Conservation (phyloP, 768 basidiomycete species). For the Hebeloma cylindrosporum region DNA sequence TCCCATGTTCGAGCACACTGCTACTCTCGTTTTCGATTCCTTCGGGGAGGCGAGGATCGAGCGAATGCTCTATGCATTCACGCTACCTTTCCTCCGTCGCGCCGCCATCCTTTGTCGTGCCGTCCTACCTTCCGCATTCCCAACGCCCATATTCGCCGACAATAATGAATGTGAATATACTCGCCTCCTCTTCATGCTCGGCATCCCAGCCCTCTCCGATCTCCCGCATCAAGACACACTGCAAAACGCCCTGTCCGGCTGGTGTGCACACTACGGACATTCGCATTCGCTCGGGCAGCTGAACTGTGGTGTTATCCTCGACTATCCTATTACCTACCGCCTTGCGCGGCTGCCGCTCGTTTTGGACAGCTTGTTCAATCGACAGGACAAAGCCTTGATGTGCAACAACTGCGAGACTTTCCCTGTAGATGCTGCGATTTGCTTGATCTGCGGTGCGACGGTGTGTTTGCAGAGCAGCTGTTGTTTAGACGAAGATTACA, state of each 20-base stretch:
- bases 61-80: conserved; percentile 83
- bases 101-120: conserved; percentile 84
- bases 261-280: conserved; percentile 88
- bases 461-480: conserved; percentile 93
- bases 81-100: conserved; percentile 87
- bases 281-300: conserved; percentile 77
- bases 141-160: conserved; percentile 42
- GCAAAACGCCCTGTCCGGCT: conserved; percentile 86
- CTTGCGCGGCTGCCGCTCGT: conserved; percentile 78
- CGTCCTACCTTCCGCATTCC: conserved; percentile 63
- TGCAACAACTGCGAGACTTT: conserved; percentile 79
- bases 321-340: conserved; percentile 82
- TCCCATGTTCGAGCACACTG: conserved; percentile 82
- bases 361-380: conserved; percentile 82
- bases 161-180: conserved; percentile 68
- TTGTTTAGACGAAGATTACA: conserved; percentile 70
- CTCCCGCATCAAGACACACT: conserved; percentile 82
- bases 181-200: conserved; percentile 71
- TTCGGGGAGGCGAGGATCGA: conserved; percentile 85
- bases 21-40: conserved; percentile 73
- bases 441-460: conserved; percentile 84
- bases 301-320: conserved; percentile 77
- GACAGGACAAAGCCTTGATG: conserved; percentile 66
- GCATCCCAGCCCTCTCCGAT: conserved; percentile 76
- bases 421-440: conserved; percentile 86